A percentile compares a stretch with the other conserved stretches of the same genome.
phyloP scores from a whole-genome alignment of 2,329 filamentous ascomycete species.

The Alternaria triticina region DNA sequence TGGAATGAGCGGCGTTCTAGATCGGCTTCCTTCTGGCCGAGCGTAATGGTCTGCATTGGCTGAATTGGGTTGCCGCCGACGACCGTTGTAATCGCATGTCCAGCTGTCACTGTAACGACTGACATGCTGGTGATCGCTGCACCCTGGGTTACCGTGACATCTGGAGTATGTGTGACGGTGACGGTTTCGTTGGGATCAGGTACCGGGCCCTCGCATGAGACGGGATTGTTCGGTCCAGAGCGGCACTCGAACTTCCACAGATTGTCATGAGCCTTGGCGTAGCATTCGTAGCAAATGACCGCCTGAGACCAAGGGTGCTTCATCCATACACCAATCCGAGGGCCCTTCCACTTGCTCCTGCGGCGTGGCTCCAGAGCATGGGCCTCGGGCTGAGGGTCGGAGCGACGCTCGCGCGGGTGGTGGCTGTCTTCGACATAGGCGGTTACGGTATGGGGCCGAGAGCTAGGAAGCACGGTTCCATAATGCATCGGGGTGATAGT shows the following conservation, averaged over 20 bases:
- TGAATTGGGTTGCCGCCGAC: background rate
- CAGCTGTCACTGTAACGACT: background rate
- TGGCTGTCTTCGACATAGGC: background rate
- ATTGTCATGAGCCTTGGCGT: slow-evolving; percentile 14
- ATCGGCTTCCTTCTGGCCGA: background rate
- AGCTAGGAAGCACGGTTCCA: background rate
- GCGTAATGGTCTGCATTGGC: background rate
- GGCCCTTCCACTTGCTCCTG: slow-evolving; percentile 2
- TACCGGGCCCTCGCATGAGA: slow-evolving; percentile 10
- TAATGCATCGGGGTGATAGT: background rate
- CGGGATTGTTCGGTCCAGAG: slow-evolving; percentile 2
- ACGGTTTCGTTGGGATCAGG: background rate
- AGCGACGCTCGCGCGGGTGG: background rate
- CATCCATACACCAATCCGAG: slow-evolving; percentile 30
- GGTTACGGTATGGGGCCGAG: background rate
- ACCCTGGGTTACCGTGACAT: background rate
- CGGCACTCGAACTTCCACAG: slow-evolving; percentile 25
- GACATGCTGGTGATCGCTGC: background rate
- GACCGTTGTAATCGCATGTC: background rate
- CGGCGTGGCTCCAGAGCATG: slow-evolving; percentile 8
- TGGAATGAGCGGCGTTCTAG: slow-evolving; percentile 26
- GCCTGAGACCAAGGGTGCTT: slow-evolving; percentile 31
- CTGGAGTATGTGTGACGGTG: slow-evolving; percentile 7
- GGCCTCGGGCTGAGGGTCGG: background rate
- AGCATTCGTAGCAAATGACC: slow-evolving; percentile 35